Conservation (phyloP, 345 rosid genomes). For the Adansonia digitata region DNA sequence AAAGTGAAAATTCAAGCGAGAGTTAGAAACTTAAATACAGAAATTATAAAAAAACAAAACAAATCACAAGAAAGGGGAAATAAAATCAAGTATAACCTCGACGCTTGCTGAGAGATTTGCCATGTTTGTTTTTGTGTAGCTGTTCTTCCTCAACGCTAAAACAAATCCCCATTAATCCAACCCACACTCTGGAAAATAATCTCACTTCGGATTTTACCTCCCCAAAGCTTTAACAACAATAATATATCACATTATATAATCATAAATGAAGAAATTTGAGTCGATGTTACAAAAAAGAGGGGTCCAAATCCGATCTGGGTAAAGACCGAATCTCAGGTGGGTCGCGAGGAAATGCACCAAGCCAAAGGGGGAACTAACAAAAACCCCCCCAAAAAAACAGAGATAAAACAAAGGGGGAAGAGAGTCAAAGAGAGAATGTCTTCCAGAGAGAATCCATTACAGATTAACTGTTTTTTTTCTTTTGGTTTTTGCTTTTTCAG, state of each 20-base stretch:
- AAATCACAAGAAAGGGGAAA: background rate
- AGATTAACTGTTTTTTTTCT: background rate
- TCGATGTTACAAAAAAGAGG: background rate
- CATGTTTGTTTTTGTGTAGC: slow-evolving; percentile 13
- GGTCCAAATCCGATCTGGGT: slow-evolving; percentile 15
- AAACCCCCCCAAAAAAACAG: background rate
- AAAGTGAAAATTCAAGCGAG: background rate
- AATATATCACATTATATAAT: background rate
- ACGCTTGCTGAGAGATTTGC: slow-evolving; percentile 5
- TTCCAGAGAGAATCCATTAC: slow-evolving; percentile 27
- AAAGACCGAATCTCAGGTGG: background rate
- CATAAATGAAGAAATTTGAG: background rate
- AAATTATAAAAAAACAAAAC: too few relatives aligned
- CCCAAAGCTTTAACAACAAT: background rate
- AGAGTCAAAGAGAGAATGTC: slow-evolving; percentile 15
- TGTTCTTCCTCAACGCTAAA: slow-evolving; percentile 27
- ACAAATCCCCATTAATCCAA: slow-evolving; percentile 37
- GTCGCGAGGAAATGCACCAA: slow-evolving; percentile 4
- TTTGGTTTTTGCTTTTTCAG: slow-evolving; percentile 2
- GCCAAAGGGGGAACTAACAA: background rate
- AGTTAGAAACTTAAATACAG: background rate
- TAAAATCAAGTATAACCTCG: background rate
- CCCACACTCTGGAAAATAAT: background rate
- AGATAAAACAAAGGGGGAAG: background rate
- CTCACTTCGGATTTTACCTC: slow-evolving; percentile 1